Base-by-base conservation (phyloP, 495 filamentous ascomycete genomes). In the Xylaria flabelliformis region DNA sequence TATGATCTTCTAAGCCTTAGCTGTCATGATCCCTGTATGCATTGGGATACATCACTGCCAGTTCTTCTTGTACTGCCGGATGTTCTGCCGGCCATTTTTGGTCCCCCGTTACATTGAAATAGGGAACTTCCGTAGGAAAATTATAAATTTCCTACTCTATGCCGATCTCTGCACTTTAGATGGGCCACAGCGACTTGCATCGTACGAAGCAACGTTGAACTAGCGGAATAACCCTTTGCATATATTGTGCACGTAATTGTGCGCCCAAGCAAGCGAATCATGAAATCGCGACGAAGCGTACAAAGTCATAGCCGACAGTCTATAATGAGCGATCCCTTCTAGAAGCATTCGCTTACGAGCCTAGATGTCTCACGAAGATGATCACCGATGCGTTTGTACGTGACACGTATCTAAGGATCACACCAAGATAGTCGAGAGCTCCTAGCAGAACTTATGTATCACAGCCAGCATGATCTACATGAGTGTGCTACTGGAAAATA, bases 21-120 rank as follows among this genome's bases (percentile, higher is more conserved):
- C 69, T 26, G 69, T 56, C 69, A 64, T 34, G 19, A 71, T 56
- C 59, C 59, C 17, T 71, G 69, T 26, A 17, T 53, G 44, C 42
- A 26, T 26, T 5, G 19, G 41, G 36, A 5, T 34, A 24, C 36
- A 53, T 64, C 26, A 29, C 26, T 29, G 26, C 26, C 7, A 8
- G 36, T 39, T 6, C 36, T 19, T 39, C 19, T 26, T 21, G 56
- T 51, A 12, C 42, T 4, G 46, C 64, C 64, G 29, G 46, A 32
- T 36, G 9, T 9, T 46, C 42, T 50, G 21, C 26, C 19, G 42
- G 44, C 15, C 24, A 53, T 17, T 21, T 19, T 67, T 41, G 58
- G 34, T 29, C 19, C 58, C 61, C 26, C 17, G n/a, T 70, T 42
- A 70, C 68, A 56, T 21, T 42, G 41, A n/a, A 29, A 8, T 17